A percentile compares a stretch with the other conserved stretches of the same genome.
These are phyloP conservation scores for Mortierella sp. DNA, from an alignment of 371 early-diverging fungal species.

Conservation along the genomic window DNA sequence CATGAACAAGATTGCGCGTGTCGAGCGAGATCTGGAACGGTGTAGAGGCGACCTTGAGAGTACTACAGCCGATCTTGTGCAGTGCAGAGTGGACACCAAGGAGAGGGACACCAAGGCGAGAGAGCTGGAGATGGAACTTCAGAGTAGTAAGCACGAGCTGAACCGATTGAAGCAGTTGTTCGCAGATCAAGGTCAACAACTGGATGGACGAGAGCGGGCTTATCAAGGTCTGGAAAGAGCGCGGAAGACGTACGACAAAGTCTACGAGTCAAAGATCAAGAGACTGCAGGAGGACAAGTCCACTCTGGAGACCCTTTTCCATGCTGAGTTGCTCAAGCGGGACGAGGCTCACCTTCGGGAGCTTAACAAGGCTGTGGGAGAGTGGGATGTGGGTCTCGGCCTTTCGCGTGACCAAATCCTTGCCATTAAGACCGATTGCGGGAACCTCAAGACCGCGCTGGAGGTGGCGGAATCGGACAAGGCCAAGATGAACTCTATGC, in stretches of 20 bases:
- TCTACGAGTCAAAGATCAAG: constrained; percentile 42
- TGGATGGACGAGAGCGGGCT: constrained; percentile 39
- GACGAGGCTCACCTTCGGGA: constrained; percentile 10
- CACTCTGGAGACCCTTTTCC: constrained; percentile 13
- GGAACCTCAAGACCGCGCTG: not conserved
- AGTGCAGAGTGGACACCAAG: constrained; percentile 1
- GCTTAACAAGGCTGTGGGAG: not conserved
- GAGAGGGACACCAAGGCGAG: constrained; percentile 12
- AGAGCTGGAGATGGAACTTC: constrained; percentile 18
- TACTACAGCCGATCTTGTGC: constrained; percentile 21
- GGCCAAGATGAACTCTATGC: not conserved
- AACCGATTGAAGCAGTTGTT: not conserved
- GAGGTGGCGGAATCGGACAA: not conserved
- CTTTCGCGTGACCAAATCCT: not conserved
- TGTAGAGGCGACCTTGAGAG: constrained; percentile 20
- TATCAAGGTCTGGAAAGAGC: constrained; percentile 32
- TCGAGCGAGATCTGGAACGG: constrained; percentile 29
- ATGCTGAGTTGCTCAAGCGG: constrained; percentile 14
- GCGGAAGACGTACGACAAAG: constrained; percentile 29
- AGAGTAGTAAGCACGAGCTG: constrained; percentile 15
- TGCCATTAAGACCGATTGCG: not conserved
- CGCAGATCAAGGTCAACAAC: constrained; percentile 31
- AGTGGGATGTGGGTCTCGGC: not conserved
- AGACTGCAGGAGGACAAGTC: constrained; percentile 33
- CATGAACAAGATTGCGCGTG: constrained; percentile 18